phyloP scores from a whole-genome alignment of 2,329 filamentous ascomycete genomes.

The Beauveria varroae region DNA sequence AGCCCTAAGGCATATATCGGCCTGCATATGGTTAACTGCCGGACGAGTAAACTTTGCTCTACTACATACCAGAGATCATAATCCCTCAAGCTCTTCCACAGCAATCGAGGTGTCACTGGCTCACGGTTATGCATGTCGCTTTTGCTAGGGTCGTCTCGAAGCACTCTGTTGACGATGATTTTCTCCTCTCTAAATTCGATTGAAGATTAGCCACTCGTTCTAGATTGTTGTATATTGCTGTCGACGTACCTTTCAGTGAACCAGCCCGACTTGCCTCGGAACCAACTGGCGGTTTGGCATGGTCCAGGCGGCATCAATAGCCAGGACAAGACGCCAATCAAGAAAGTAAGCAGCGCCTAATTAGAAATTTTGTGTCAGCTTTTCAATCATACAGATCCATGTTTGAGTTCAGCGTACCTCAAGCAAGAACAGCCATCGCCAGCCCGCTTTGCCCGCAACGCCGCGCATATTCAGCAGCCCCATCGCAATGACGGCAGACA shows the following conservation, averaged over 20 bases:
- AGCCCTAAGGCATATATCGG: slow-evolving; percentile 46
- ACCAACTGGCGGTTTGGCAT: slow-evolving; percentile 44
- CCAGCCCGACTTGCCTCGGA: slow-evolving; percentile 35
- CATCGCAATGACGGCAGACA: slow-evolving; percentile 29
- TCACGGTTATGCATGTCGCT: slow-evolving; percentile 52
- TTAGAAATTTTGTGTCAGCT: neutral
- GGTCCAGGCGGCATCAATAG: slow-evolving; percentile 20
- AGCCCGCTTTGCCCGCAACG: slow-evolving; percentile 36
- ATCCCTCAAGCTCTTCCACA: slow-evolving; percentile 43
- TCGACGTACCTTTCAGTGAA: slow-evolving; percentile 16
- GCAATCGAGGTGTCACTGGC: slow-evolving; percentile 37
- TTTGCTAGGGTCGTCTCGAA: slow-evolving; percentile 50
- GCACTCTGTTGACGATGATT: slow-evolving; percentile 50
- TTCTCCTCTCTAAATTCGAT: slow-evolving; percentile 32
- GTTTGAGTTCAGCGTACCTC: slow-evolving; percentile 27
- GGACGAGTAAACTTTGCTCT: neutral
- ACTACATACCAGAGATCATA: slow-evolving; percentile 43
- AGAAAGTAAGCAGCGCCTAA: slow-evolving; percentile 22
- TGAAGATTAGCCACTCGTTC: neutral
- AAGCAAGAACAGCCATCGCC: slow-evolving; percentile 43
- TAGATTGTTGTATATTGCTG: neutral
- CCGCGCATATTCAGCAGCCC: slow-evolving; percentile 31
- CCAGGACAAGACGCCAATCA: slow-evolving; percentile 16
- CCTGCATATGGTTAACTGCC: neutral
- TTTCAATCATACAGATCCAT: neutral